Evolutionary conservation across 495 filamentous ascomycete genomes (phyloP).

Genomic region (Lasiosphaeris hirsuta): DNA sequence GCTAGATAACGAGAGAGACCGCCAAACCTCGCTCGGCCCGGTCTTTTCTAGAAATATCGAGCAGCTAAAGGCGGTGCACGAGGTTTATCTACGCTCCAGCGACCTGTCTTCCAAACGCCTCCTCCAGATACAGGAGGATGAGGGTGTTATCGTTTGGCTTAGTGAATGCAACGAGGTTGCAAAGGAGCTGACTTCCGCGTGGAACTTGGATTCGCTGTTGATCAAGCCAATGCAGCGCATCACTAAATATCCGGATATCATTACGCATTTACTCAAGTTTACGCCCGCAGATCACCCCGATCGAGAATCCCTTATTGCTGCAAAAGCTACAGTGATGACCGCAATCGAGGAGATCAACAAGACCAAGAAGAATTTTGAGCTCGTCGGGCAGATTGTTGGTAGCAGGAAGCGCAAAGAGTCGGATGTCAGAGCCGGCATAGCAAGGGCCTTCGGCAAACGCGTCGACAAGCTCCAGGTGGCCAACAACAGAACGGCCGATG

Average conservation of each 20-base stretch:
- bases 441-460: constrained; percentile 81
- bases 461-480: constrained; percentile 66
- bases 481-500: constrained; percentile 69
- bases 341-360: constrained; percentile 86
- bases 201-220: constrained; percentile 89
- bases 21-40: constrained; percentile 71
- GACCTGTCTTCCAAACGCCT: constrained; percentile 79
- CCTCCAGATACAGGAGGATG: constrained; percentile 64
- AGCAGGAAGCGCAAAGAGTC: constrained; percentile 81
- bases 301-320: constrained; percentile 58
- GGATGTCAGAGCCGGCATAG: constrained; percentile 75
- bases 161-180: constrained; percentile 86
- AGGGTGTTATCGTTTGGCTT: constrained; percentile 82
- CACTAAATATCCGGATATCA: constrained; percentile 83
- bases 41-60: constrained; percentile 70
- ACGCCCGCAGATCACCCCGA: constrained; percentile 85
- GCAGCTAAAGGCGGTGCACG: constrained; percentile 79
- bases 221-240: constrained; percentile 95
- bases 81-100: constrained; percentile 81
- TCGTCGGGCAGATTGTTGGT: constrained; percentile 81
- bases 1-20: constrained; percentile 58
- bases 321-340: constrained; percentile 60
- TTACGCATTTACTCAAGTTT: constrained; percentile 70
- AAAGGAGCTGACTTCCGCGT: constrained; percentile 82
- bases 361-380: constrained; percentile 83